Evolutionary conservation across 176 grass and related monocot genomes (phyloP).

Genomic region (Oryza meridionalis): DNA sequence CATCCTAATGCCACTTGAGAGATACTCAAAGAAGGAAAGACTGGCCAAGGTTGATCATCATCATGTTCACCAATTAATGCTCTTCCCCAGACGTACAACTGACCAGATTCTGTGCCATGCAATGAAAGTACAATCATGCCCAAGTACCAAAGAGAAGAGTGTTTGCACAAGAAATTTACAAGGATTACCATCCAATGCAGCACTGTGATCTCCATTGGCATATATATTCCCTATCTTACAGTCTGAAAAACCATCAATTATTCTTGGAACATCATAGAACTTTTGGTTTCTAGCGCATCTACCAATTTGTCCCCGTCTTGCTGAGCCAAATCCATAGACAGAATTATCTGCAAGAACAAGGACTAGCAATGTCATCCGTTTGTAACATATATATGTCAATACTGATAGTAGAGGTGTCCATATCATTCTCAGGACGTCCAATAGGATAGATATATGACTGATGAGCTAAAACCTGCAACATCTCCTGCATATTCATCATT

Average conservation of each 20-base stretch:
- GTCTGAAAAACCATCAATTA: conserved; percentile 69
- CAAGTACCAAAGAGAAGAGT: conserved; percentile 24
- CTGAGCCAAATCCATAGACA: conserved; percentile 85
- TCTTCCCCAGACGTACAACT: conserved; percentile 89
- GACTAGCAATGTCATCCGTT: conserved; percentile 12
- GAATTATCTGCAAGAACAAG: conserved; percentile 56
- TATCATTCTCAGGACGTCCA: neutral
- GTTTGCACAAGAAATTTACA: conserved; percentile 20
- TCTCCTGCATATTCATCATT: neutral
- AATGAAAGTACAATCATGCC: conserved; percentile 29
- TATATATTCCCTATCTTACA: conserved; percentile 61
- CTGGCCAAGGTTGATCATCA: conserved; percentile 52
- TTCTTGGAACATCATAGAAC: conserved; percentile 62
- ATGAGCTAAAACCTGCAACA: conserved; percentile 15
- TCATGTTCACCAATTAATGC: conserved; percentile 58
- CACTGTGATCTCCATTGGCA: conserved; percentile 95
- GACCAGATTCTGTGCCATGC: conserved; percentile 57
- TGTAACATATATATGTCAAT: conserved; percentile 6
- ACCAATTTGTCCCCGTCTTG: conserved; percentile 84
- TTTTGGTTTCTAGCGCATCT: conserved; percentile 47
- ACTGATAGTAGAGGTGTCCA: conserved; percentile 19
- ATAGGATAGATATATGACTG: neutral
- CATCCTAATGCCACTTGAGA: conserved; percentile 93
- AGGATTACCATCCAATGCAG: conserved; percentile 76
- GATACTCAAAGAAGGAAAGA: conserved; percentile 48